Evolutionary conservation across 202 grass and related monocot genomes (phyloP).

Genomic region (Schoenoplectus tabernaemontani): DNA sequence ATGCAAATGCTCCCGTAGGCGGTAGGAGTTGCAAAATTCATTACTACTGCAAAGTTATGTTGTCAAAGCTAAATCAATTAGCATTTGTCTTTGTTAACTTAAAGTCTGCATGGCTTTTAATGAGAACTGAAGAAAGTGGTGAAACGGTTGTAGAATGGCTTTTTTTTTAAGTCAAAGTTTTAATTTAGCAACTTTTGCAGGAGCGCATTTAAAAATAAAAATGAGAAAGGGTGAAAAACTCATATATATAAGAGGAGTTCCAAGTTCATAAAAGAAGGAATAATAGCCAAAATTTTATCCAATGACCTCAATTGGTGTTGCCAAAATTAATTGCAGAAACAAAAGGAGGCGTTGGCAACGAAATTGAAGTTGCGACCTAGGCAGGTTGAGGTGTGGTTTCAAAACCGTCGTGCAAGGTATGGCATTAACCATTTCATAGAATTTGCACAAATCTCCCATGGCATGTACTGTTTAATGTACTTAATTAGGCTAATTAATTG

Average conservation of each 20-base stretch:
- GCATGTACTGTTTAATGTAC: neutral
- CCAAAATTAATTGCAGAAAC: conserved; percentile 66
- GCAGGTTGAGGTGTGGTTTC: conserved; percentile 94
- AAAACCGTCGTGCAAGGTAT: conserved; percentile 90
- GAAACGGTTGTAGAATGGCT: neutral
- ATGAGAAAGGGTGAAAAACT: neutral
- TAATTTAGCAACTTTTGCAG: neutral
- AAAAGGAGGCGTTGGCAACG: conserved; percentile 70
- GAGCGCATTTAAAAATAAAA: neutral
- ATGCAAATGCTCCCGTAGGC: conserved; percentile 1
- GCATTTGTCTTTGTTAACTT: conserved; percentile 3
- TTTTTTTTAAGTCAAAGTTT: neutral
- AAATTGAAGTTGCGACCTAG: conserved; percentile 68
- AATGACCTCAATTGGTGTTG: conserved; percentile 6
- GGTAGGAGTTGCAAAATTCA: neutral
- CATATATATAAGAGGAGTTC: neutral
- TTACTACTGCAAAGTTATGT: neutral
- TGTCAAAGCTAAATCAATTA: conserved; percentile 6
- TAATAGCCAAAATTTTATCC: neutral
- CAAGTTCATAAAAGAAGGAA: neutral
- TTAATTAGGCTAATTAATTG: neutral
- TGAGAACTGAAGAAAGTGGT: neutral
- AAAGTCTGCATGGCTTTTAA: conserved; percentile 20
- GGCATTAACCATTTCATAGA: neutral
- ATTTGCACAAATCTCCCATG: neutral